Evolutionary conservation across 2,329 filamentous ascomycete species (phyloP).

Genomic region (Fusarium keratoplasticum): DNA sequence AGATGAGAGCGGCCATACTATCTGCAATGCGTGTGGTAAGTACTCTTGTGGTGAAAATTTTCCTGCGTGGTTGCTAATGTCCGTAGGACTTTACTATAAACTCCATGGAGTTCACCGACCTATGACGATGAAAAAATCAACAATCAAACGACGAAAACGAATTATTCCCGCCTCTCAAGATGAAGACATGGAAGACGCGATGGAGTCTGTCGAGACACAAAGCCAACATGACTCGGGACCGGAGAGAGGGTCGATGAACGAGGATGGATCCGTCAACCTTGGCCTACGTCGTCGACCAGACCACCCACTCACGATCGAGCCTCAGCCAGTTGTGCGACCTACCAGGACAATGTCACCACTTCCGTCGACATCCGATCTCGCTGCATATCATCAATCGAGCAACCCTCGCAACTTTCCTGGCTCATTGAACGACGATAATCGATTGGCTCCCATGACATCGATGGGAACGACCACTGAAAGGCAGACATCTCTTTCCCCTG

Average conservation of each 20-base stretch:
- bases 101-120: conserved; percentile 93
- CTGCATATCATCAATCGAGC: conserved; percentile 63
- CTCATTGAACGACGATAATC: conserved; percentile 66
- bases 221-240: conserved; percentile 51
- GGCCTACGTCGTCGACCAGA: conserved; percentile 64
- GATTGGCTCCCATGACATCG: conserved; percentile 66
- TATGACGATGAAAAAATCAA: conserved; percentile 98
- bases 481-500: conserved; percentile 69
- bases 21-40: conserved; percentile 98
- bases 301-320: conserved; percentile 59
- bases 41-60: conserved; percentile 36
- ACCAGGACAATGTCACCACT: conserved; percentile 59
- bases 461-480: conserved; percentile 59
- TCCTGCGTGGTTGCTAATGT: conserved; percentile 18
- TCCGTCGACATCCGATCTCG: conserved; percentile 57
- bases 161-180: conserved; percentile 82
- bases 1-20: conserved; percentile 94
- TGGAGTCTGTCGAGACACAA: conserved; percentile 56
- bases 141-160: conserved; percentile 95
- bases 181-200: conserved; percentile 61
- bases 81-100: conserved; percentile 90
- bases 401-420: conserved; percentile 52
- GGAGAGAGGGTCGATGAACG: conserved; percentile 69
- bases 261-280: conserved; percentile 74
- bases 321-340: conserved; percentile 57